Percentiles rank a stretch among this genome's conserved stretches.
phyloP scores from a whole-genome alignment of 371 early-diverging fungal species.

The Mucor racemosus region DNA sequence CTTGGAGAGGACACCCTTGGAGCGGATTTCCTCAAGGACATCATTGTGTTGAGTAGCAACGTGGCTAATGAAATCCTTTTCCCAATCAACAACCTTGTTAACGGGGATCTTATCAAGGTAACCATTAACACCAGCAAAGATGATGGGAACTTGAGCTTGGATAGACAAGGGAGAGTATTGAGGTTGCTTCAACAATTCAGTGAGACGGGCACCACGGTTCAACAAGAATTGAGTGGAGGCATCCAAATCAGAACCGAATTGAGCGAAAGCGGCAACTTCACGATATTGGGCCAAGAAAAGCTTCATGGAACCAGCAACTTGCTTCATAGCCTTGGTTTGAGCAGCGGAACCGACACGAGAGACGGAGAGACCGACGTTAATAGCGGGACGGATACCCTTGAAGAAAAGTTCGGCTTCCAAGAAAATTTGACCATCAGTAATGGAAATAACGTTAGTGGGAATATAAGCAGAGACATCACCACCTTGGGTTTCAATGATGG shows the following conservation, averaged over 20 bases:
- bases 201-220: slow-evolving; percentile 97
- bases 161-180: slow-evolving; percentile 94
- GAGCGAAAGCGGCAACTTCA: slow-evolving; percentile 98
- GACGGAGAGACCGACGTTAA: slow-evolving; percentile 98
- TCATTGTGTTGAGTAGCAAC: slow-evolving; percentile 86
- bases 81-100: slow-evolving; percentile 88
- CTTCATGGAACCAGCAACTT: slow-evolving; percentile 98
- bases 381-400: slow-evolving; percentile 98
- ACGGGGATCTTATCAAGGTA: slow-evolving; percentile 96
- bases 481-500: slow-evolving; percentile 98
- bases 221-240: slow-evolving; percentile 97
- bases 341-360: slow-evolving; percentile 98
- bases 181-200: slow-evolving; percentile 94
- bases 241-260: slow-evolving; percentile 98
- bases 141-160: slow-evolving; percentile 92
- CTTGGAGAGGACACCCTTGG: slow-evolving; percentile 71
- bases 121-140: slow-evolving; percentile 96
- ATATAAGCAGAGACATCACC: slow-evolving; percentile 98
- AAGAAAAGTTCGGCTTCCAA: slow-evolving; percentile 98
- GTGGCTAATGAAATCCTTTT: slow-evolving; percentile 88
- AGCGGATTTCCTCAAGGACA: slow-evolving; percentile 87
- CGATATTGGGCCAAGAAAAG: slow-evolving; percentile 98
- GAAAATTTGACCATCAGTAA: slow-evolving; percentile 92
- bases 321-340: slow-evolving; percentile 98
- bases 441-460: slow-evolving; percentile 98